Conservation (phyloP, 179 eudicot genomes). For the Corrigiola litoralis region DNA sequence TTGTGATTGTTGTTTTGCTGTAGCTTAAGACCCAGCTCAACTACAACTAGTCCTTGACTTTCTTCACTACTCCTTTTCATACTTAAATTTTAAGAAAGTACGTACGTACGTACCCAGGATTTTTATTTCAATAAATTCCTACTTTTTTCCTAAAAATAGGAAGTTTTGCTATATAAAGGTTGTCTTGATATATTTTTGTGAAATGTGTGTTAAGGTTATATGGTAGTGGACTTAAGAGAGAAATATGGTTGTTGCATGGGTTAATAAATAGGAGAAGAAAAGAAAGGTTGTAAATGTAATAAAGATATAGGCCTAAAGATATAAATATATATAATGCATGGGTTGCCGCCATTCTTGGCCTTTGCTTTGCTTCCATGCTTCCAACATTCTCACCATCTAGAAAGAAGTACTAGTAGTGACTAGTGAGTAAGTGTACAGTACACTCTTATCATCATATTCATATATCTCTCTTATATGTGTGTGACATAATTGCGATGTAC, state of each 20-base stretch:
- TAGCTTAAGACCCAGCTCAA: constrained; percentile 31
- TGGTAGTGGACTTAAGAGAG: neutral
- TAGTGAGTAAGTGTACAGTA: too few relatives aligned
- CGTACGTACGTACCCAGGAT: too few relatives aligned
- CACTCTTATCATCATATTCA: neutral
- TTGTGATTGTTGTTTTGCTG: constrained; percentile 15
- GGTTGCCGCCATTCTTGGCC: constrained; percentile 49
- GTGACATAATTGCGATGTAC: neutral
- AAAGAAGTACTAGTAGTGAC: constrained; percentile 2
- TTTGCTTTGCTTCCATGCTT: constrained; percentile 62
- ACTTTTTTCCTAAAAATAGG: neutral
- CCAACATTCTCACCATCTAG: constrained; percentile 71
- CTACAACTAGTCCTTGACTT: constrained; percentile 14
- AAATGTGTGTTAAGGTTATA: neutral
- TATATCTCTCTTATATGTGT: neutral
- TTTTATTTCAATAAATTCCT: neutral
- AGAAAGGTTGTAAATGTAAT: neutral
- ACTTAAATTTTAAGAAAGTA: too few relatives aligned
- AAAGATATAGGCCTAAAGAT: constrained; percentile 8
- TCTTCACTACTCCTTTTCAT: constrained; percentile 14
- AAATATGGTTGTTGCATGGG: too few relatives aligned
- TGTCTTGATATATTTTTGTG: neutral
- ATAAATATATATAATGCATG: constrained; percentile 4
- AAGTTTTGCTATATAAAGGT: neutral
- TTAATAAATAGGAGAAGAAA: constrained; percentile 14